Evolutionary conservation across 192 early-diverging fungal genomes (phyloP).

Genomic region (Cladochytrium replicatum): DNA sequence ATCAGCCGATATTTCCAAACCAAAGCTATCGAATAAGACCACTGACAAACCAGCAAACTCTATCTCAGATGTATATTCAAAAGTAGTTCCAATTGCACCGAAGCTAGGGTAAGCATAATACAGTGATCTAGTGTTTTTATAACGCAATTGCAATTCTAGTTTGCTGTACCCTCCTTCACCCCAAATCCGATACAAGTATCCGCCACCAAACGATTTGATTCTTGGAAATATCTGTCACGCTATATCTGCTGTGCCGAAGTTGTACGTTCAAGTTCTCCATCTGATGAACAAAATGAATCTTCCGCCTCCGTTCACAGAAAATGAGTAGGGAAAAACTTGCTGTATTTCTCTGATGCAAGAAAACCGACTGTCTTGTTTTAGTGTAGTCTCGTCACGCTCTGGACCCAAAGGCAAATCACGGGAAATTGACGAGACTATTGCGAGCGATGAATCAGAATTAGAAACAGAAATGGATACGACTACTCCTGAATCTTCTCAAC

Average conservation of each 20-base stretch:
- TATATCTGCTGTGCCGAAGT: slow-evolving; percentile 35
- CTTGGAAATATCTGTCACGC: slow-evolving; percentile 43
- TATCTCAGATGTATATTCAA: too few relatives aligned
- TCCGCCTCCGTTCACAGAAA: slow-evolving; percentile 36
- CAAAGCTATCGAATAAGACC: too few relatives aligned
- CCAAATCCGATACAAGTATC: slow-evolving; percentile 6
- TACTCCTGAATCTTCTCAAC: neutral
- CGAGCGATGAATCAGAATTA: slow-evolving; percentile 39
- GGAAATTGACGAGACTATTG: slow-evolving; percentile 31
- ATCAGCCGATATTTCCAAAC: too few relatives aligned
- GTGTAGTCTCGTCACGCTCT: too few relatives aligned
- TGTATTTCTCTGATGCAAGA: neutral
- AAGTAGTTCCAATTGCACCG: too few relatives aligned
- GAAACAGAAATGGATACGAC: slow-evolving; percentile 18
- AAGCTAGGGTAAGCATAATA: too few relatives aligned
- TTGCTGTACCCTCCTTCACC: slow-evolving; percentile 6
- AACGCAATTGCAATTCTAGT: too few relatives aligned
- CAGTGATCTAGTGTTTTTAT: too few relatives aligned
- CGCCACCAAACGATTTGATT: slow-evolving; percentile 26
- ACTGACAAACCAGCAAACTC: too few relatives aligned
- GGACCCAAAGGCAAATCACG: too few relatives aligned
- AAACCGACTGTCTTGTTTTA: too few relatives aligned
- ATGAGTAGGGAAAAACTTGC: slow-evolving; percentile 1
- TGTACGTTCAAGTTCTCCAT: slow-evolving; percentile 53
- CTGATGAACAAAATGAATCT: slow-evolving; percentile 57